Evolutionary conservation across 2,329 filamentous ascomycete species (phyloP).

Genomic region (Bretziella fagacearum): DNA sequence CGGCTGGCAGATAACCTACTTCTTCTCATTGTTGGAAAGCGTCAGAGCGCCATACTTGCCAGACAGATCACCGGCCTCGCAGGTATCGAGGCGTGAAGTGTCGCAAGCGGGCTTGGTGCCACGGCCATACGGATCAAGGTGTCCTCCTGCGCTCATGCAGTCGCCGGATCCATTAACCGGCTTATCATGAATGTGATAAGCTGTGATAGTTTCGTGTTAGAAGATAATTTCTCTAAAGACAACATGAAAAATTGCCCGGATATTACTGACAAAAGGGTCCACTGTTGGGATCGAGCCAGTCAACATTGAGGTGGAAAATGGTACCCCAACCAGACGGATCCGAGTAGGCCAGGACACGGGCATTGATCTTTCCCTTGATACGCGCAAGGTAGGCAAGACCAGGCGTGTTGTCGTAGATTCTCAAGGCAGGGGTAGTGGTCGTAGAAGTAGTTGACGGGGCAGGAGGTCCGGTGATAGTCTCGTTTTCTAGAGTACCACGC

Average conservation of each 20-base stretch:
- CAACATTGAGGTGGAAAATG: conserved; percentile 12
- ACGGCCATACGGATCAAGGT: conserved; percentile 39
- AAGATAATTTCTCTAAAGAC: background rate
- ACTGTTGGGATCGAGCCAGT: conserved; percentile 9
- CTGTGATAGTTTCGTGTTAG: conserved; percentile 19
- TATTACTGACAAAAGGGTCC: conserved; percentile 9
- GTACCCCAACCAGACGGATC: conserved; percentile 13
- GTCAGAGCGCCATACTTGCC: conserved; percentile 38
- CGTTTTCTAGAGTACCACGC: background rate
- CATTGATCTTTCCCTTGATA: conserved; percentile 9
- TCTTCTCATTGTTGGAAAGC: conserved; percentile 13
- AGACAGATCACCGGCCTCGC: conserved; percentile 42
- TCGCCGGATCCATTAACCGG: conserved; percentile 35
- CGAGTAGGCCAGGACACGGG: conserved; percentile 11
- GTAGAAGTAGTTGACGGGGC: background rate
- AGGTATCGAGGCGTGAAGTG: conserved; percentile 29
- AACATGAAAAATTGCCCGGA: background rate
- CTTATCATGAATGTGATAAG: conserved; percentile 40
- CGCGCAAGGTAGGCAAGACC: conserved; percentile 11
- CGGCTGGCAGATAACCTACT: background rate
- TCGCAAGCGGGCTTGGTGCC: conserved; percentile 34
- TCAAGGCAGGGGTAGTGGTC: conserved; percentile 2
- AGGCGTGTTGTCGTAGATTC: conserved; percentile 8
- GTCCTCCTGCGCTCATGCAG: conserved; percentile 35
- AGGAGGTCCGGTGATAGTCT: background rate